Percentiles rank a stretch among this genome's conserved stretches.
phyloP scores from a whole-genome alignment of 2,329 filamentous ascomycete genomes.

The Fusarium algeriense region DNA sequence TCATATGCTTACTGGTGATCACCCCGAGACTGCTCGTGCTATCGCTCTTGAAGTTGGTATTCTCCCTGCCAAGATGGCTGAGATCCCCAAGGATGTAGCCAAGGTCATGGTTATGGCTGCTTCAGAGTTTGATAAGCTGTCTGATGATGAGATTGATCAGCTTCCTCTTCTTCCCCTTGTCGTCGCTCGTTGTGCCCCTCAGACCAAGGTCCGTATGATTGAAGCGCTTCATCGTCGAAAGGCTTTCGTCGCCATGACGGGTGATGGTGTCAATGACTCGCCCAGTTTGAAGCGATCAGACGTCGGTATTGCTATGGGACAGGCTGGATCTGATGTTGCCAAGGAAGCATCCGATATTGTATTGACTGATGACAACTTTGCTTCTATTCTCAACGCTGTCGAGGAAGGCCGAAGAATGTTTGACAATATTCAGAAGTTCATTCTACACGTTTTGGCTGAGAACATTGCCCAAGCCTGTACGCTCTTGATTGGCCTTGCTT shows the following conservation, averaged over 20 bases:
- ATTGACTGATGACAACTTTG: constrained; percentile 79
- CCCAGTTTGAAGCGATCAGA: constrained; percentile 76
- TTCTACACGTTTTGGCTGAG: constrained; percentile 74
- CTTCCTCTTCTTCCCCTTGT: constrained; percentile 75
- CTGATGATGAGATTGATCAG: constrained; percentile 72
- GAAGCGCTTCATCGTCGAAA: constrained; percentile 76
- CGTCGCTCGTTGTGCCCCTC: constrained; percentile 76
- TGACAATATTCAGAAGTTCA: constrained; percentile 80
- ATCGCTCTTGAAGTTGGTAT: constrained; percentile 75
- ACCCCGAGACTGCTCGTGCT: constrained; percentile 73
- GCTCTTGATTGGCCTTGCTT: constrained; percentile 75
- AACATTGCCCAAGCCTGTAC: constrained; percentile 78
- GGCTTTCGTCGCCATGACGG: constrained; percentile 77
- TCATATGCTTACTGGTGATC: constrained; percentile 79
- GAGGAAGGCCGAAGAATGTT: constrained; percentile 78
- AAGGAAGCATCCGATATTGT: constrained; percentile 78
- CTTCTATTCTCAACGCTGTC: constrained; percentile 77
- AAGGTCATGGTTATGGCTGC: constrained; percentile 75
- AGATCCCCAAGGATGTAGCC: constrained; percentile 65
- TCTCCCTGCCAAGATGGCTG: constrained; percentile 63
- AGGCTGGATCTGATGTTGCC: constrained; percentile 76
- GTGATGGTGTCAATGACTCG: constrained; percentile 78
- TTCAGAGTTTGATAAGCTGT: constrained; percentile 74
- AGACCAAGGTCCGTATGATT: constrained; percentile 81
- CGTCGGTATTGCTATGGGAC: constrained; percentile 79